Base-by-base conservation (phyloP, 352 stramenopile genomes). In the Saprolegnia diclina region DNA sequence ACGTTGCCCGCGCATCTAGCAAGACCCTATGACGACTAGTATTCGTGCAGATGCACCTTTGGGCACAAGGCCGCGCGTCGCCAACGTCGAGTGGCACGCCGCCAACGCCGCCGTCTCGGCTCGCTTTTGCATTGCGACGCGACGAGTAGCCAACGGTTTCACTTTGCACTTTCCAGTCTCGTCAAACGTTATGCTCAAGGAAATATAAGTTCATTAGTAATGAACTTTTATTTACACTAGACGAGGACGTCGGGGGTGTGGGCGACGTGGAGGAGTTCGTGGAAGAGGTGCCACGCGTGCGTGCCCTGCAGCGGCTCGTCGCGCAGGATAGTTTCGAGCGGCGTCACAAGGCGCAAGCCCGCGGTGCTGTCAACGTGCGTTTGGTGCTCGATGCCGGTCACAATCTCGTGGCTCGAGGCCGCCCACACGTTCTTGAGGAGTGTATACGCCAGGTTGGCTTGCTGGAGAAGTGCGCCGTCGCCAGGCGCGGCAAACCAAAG, bases 21-120 rank as follows among this genome's bases (percentile, higher is more conserved):
- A n/a, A 64, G 32, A 4, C 9, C 5, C 56, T 7, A 48, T 24
- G 11, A 29, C 5, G 29, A 48, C 14, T 24, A 48, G n/a, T 16
- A 10, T 9, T 13, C 7, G n/a, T n/a, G 29, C 21, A 48, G 26
- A 32, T 24, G 7, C 5, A 55, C 57, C 57, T 55, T 66, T 4
- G 22, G 57, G 57, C 14, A 66, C 57, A 16, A 66, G 7, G 21
- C 57, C 57, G n/a, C 57, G 57, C 7, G 11, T 66, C 1, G 57
- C 57, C 42, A 29, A n/a, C 40, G 50, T 38, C 5, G 42, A 42
- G 13, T 21, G 50, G 21, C 13, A 54, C 21, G 55, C 35, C 9
- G 35, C 53, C 53, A 40, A 18, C 22, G 53, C 53, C 53, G 21
- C 53, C 53, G 53, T 19, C 53, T 48, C 42, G 42, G 42, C 42